Percentiles rank a stretch among this genome's conserved stretches.
Conservation (phyloP, 2,329 filamentous ascomycete species). For the Colletotrichum lupini region DNA sequence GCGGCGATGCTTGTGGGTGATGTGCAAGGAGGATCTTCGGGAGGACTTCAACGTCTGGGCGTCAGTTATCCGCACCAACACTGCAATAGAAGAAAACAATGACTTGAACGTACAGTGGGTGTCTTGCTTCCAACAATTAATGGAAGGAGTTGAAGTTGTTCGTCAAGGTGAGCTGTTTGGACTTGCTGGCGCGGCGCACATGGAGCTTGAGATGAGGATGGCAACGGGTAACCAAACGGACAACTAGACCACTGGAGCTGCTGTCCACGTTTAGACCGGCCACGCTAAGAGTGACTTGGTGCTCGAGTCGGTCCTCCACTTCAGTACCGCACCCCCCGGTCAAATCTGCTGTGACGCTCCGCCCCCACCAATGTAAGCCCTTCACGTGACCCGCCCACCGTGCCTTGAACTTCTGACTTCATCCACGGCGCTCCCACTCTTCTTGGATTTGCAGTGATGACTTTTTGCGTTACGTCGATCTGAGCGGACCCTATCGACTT, state of each 20-base stretch:
- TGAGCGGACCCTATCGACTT: slow-evolving; percentile 10
- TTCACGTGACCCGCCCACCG: slow-evolving; percentile 35
- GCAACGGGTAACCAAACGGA: slow-evolving; percentile 24
- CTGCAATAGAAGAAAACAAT: not conserved
- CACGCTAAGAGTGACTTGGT: slow-evolving; percentile 14
- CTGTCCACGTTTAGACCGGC: slow-evolving; percentile 26
- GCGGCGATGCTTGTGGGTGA: slow-evolving; percentile 32
- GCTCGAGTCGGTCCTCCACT: slow-evolving; percentile 18
- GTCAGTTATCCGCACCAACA: not conserved
- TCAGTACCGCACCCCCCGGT: slow-evolving; percentile 10
- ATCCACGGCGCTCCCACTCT: slow-evolving; percentile 27
- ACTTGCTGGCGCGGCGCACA: slow-evolving; percentile 4
- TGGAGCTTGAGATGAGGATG: slow-evolving; percentile 10
- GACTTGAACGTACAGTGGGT: not conserved
- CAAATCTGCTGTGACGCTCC: slow-evolving; percentile 22
- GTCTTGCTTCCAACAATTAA: not conserved
- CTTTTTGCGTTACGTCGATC: slow-evolving; percentile 32
- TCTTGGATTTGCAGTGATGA: slow-evolving; percentile 11
- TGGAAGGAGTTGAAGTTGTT: not conserved
- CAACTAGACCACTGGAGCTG: slow-evolving; percentile 34
- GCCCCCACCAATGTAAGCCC: slow-evolving; percentile 34
- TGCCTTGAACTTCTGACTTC: slow-evolving; percentile 34
- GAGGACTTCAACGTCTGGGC: not conserved
- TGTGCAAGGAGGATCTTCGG: slow-evolving; percentile 32
- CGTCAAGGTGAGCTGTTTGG: not conserved